phyloP scores from a whole-genome alignment of 495 filamentous ascomycete species.

The Lasiosphaeriaceae sp. region DNA sequence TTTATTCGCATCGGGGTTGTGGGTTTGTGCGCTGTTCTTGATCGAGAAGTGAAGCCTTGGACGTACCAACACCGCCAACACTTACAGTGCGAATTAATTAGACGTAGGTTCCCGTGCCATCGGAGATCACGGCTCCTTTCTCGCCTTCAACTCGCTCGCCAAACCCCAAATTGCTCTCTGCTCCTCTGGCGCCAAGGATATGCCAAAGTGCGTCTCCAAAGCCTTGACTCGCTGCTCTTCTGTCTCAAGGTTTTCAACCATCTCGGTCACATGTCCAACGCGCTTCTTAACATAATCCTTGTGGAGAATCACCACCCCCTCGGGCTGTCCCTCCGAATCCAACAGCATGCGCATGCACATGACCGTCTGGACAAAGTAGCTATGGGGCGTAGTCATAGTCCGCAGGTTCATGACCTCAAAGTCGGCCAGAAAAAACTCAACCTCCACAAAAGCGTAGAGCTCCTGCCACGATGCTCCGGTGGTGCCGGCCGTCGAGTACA shows the following conservation, averaged over 20 bases:
- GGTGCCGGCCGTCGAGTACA: slow-evolving; percentile 33
- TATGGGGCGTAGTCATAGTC: slow-evolving; percentile 32
- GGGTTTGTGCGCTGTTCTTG: no score
- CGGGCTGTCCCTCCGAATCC: slow-evolving; percentile 22
- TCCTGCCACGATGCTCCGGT: slow-evolving; percentile 28
- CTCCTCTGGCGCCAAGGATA: slow-evolving; percentile 49
- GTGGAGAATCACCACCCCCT: slow-evolving; percentile 48
- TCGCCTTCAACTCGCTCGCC: slow-evolving; percentile 41
- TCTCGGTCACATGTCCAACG: slow-evolving; percentile 43
- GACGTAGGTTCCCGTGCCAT: no score
- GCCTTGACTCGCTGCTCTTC: slow-evolving; percentile 52
- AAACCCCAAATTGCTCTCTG: slow-evolving; percentile 51
- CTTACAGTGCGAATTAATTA: no score
- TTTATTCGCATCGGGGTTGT: no score
- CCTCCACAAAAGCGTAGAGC: slow-evolving; percentile 38
- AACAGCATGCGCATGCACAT: slow-evolving; percentile 39
- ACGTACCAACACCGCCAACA: no score
- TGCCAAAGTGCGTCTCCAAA: slow-evolving; percentile 53
- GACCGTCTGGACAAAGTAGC: slow-evolving; percentile 41
- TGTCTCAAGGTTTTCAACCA: slow-evolving; percentile 42
- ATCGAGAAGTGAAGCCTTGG: no score
- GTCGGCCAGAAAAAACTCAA: slow-evolving; percentile 42
- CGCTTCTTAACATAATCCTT: slow-evolving; percentile 57
- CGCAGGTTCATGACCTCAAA: slow-evolving; percentile 61
- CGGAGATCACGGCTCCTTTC: no score